These are phyloP conservation scores for Graphium sp. DNA, from an alignment of 2,329 filamentous ascomycete genomes.

Conservation along the genomic window DNA sequence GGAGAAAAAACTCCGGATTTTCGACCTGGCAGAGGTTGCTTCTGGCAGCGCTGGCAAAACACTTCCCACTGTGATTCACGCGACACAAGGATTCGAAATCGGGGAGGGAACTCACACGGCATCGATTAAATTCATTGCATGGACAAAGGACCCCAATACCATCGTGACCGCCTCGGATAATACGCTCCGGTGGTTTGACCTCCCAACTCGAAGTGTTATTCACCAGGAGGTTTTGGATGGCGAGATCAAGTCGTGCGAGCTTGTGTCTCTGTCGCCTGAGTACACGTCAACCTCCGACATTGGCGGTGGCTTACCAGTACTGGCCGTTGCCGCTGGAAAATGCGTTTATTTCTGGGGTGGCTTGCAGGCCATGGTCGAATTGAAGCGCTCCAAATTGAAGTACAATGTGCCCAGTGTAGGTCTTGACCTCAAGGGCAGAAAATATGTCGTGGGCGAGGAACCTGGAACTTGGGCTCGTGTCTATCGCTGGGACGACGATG, in stretches of 20 bases:
- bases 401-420: constrained; percentile 87
- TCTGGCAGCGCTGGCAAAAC: constrained; percentile 11
- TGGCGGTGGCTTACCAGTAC: constrained; percentile 50
- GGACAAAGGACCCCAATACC: constrained; percentile 76
- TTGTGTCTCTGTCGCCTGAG: constrained; percentile 50
- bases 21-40: constrained; percentile 55
- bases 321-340: constrained; percentile 89
- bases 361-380: constrained; percentile 44
- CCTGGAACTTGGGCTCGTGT: constrained; percentile 95
- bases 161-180: constrained; percentile 87
- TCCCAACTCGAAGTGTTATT: constrained; percentile 59
- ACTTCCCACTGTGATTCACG: constrained; percentile 31
- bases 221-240: constrained; percentile 67
- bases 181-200: constrained; percentile 85
- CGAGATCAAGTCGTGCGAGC: constrained; percentile 80
- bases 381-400: constrained; percentile 66
- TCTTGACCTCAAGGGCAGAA: constrained; percentile 63
- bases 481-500: constrained; percentile 71
- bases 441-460: constrained; percentile 79
- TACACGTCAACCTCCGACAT: constrained; percentile 44
- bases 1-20: constrained; percentile 93
- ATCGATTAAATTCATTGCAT: constrained; percentile 92
- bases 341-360: constrained; percentile 86
- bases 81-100: constrained; percentile 66
- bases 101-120: constrained; percentile 69